Percentiles rank a stretch among this genome's conserved stretches.
These are phyloP conservation scores for Clavulina sp. DNA, from an alignment of 768 basidiomycete genomes.

Conservation along the genomic window DNA sequence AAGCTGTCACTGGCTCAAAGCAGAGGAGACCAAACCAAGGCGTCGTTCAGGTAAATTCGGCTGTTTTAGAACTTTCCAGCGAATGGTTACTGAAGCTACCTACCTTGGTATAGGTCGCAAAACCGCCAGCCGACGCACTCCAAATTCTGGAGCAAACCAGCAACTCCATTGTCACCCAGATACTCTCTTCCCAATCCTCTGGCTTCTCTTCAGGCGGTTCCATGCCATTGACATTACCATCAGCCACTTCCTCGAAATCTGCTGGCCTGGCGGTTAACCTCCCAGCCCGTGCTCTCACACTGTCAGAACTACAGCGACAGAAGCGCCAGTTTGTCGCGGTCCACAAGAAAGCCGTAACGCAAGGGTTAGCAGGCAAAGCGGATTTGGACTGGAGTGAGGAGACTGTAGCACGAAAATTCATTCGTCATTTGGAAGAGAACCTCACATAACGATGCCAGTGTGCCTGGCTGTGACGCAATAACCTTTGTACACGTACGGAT, in stretches of 20 bases:
- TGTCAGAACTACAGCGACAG: conserved; percentile 73
- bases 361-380: conserved; percentile 65
- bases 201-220: conserved; percentile 36
- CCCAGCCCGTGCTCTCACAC: conserved; percentile 55
- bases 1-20: conserved; percentile 55
- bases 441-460: conserved; percentile 4
- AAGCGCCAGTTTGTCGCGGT: conserved; percentile 84
- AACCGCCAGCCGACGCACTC: conserved; percentile 77
- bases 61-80: neutral
- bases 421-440: conserved; percentile 46
- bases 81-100: neutral
- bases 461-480: too few species aligned
- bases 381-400: conserved; percentile 60
- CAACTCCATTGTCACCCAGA: conserved; percentile 45
- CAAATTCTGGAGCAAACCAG: conserved; percentile 71
- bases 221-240: conserved; percentile 29
- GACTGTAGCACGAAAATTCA: conserved; percentile 53
- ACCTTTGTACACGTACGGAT: too few species aligned
- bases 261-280: conserved; percentile 9
- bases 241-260: too few species aligned
- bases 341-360: conserved; percentile 77
- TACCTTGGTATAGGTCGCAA: conserved; percentile 36
- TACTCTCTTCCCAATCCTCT: conserved; percentile 45
- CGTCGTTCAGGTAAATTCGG: conserved; percentile 6
- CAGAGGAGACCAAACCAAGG: conserved; percentile 67